Evolutionary conservation across 306 rosid species (phyloP).

Genomic region (Arachis hypogaea): DNA sequence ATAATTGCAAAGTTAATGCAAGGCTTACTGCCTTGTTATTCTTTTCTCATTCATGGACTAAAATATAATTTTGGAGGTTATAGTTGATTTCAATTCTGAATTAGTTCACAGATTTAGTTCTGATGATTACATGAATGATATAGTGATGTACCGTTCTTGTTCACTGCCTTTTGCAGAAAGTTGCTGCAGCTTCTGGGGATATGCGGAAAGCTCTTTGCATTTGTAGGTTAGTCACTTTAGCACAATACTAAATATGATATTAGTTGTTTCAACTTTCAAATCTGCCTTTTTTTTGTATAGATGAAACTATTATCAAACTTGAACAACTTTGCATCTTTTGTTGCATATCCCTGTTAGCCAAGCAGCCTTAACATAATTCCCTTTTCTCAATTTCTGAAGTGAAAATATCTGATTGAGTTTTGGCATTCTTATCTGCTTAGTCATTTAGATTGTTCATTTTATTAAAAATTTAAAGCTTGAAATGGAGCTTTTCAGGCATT

Average conservation of each 20-base stretch:
- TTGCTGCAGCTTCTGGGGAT: slow-evolving; percentile 93
- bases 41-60: background rate
- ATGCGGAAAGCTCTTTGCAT: slow-evolving; percentile 90
- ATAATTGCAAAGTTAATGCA: too few species aligned
- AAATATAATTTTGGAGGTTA: background rate
- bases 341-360: background rate
- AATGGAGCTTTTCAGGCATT: too few species aligned
- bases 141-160: background rate
- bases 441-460: too few species aligned
- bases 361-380: too few species aligned
- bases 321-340: background rate
- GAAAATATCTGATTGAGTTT: too few species aligned
- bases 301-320: background rate
- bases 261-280: slow-evolving; percentile 3
- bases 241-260: background rate
- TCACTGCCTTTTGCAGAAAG: slow-evolving; percentile 65
- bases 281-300: background rate
- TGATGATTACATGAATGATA: background rate
- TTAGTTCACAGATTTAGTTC: background rate
- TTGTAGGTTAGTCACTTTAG: slow-evolving; percentile 66
- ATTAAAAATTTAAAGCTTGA: too few species aligned
- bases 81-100: slow-evolving; percentile 1
- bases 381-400: too few species aligned
- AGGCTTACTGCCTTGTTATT: background rate
- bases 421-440: too few species aligned